Base-by-base conservation (phyloP, 495 filamentous ascomycete species). In the Xanthoparmelia taractica region DNA sequence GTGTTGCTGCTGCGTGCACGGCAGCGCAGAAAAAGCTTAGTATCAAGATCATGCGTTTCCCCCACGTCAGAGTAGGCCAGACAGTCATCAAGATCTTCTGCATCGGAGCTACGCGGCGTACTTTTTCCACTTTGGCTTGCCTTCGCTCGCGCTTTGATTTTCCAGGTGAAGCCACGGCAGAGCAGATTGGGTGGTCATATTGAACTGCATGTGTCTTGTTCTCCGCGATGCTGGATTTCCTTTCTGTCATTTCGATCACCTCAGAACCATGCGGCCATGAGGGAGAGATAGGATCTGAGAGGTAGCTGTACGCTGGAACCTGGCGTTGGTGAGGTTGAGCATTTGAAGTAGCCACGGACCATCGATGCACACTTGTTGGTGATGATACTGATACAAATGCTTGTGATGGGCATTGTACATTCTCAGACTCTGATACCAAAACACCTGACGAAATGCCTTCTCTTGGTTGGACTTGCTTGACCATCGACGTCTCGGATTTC, bases 71-170 rank as follows among this genome's bases (percentile, higher is more conserved):
- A 1, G 71, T 81, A 2, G 90, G 89, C 83, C 89, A 87, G 8
- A 96, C 78, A 0, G 90, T 93, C 31, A 73, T 69, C 55, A 96
- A 76, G n/a, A 95, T 91, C 43, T 75, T 68, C 10, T 65, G 70
- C 0, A 92, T 67, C 1, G 85, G 77, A 25, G 57, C 43, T 11
- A 67, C 27, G 25, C 31, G 23, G 20, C 61, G 58, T 25, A n/a
- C 18, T 33, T 34, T 59, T 8, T 29, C 57, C 23, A 25, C 36
- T 11, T 29, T 36, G 15, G 10, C 36, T n/a, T 20, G 50, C 8
- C 13, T 60, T 27, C 8, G 27, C 37, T 56, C 33, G 13, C 54
- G 41, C 20, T 27, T 12, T 33, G 43, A 62, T 33, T 47, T 23
- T 33, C 7, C 20, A 17, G 33, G 18, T 52, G 36, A 43, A 43